phyloP scores from a whole-genome alignment of 331 rosid genomes.

The Quercus lobata region DNA sequence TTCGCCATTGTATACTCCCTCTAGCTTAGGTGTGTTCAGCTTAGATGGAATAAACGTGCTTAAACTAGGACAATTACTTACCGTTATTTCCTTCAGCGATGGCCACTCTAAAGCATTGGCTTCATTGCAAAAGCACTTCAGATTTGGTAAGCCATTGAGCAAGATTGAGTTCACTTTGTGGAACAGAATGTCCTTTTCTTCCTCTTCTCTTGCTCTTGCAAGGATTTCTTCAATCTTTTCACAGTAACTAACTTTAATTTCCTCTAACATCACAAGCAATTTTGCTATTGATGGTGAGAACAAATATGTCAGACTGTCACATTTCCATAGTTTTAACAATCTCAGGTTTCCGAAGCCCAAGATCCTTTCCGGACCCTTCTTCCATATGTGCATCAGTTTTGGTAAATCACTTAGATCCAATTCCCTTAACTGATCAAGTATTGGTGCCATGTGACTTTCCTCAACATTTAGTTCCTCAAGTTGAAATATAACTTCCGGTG shows the following conservation, averaged over 20 bases:
- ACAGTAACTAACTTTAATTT: neutral
- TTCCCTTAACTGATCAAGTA: neutral
- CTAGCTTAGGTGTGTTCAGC: no score
- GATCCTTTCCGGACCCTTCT: neutral
- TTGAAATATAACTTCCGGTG: neutral
- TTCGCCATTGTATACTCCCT: no score
- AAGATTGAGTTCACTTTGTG: neutral
- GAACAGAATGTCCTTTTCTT: neutral
- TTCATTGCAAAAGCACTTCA: neutral
- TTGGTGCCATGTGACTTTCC: neutral
- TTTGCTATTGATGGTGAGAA: neutral
- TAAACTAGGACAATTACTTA: accelerated
- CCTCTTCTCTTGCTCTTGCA: neutral
- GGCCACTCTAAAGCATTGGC: no score
- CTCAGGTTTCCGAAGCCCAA: neutral
- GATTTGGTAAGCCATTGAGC: constrained; percentile 5
- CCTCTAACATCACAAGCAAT: neutral
- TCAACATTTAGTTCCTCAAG: neutral
- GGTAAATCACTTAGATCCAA: accelerated
- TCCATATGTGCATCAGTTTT: neutral
- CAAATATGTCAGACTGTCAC: neutral
- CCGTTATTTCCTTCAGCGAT: accelerated
- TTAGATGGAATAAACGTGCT: no score
- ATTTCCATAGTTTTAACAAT: no score
- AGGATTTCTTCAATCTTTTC: constrained; percentile 12